Base-by-base conservation (phyloP, 495 filamentous ascomycete genomes). In the Elasticomyces elasticus region DNA sequence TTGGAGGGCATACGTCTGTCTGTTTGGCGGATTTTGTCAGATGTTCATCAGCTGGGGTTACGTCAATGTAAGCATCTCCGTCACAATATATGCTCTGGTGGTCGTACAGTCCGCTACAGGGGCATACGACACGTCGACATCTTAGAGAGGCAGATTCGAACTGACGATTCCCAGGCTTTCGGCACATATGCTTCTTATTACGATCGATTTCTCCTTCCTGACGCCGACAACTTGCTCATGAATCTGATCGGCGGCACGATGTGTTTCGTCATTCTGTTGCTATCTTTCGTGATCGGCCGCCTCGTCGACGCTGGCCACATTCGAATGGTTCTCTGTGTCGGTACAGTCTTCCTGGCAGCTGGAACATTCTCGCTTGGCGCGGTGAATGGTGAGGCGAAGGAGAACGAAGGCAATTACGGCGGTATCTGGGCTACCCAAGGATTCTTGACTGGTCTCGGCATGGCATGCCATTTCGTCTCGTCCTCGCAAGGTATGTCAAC, bases 1-100 rank as follows among this genome's bases (percentile, higher is more conserved):
- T 31, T 72, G 67, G 67, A 52, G 64, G 30, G 61, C 71, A 6
- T 72, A 72, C 43, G 43, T 58, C 17, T 65, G 63, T 42, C 62
- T 68, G 35, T 47, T 72, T 6, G 67, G 63, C 2, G 70, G 72
- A 23, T 74, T 72, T 52, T 65, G 68, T 48, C 66, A 69, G 10
- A 74, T 74, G 72, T 71, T 67, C 54, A 71, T 72, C 40, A 67
- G 66, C 51, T 74, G 72, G 72, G 64, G 65, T 23, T 38, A 66
- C n/a, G 42, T 30, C 17, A 53, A 51, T 42, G 48, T 52, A 27
- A 5, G 52, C 19, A 17, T 33, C 11, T 12, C 7, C 12, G 26
- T 13, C 15, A 19, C 11, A 5, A 15, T 43, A 1, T 13, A 50
- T 33, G 25, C 2, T 49, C 23, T 7, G 20, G 6, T 38, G 24